These are phyloP conservation scores for Funneliformis mosseae DNA, from an alignment of 192 early-diverging fungal species.

Conservation along the genomic window DNA sequence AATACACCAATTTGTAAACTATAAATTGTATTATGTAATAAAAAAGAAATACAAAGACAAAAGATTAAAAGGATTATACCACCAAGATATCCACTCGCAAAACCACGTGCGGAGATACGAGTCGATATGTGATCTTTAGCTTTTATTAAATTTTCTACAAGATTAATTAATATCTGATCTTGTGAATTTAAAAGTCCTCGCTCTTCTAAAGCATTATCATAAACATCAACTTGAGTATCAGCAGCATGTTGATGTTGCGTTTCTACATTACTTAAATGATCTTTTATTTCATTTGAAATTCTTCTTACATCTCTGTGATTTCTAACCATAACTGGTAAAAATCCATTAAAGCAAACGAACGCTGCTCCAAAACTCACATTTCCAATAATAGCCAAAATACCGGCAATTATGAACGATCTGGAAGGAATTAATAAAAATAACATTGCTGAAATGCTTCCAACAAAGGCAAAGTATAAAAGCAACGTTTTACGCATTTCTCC, in stretches of 20 bases:
- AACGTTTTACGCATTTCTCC: constrained; percentile 48
- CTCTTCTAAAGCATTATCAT: neutral
- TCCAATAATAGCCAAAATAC: constrained; percentile 44
- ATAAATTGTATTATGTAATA: constrained; percentile 37
- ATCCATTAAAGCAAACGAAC: constrained; percentile 56
- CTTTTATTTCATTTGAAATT: constrained; percentile 23
- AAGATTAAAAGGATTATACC: constrained; percentile 49
- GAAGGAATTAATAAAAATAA: constrained; percentile 43
- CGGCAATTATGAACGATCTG: constrained; percentile 37
- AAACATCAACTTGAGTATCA: neutral
- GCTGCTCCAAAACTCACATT: constrained; percentile 53
- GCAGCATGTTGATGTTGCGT: neutral
- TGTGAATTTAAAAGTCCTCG: neutral
- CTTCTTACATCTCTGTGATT: constrained; percentile 37
- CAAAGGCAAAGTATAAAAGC: constrained; percentile 43
- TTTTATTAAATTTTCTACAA: constrained; percentile 5
- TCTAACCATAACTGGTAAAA: constrained; percentile 49
- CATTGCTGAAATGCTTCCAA: constrained; percentile 48
- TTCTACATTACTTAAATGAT: neutral
- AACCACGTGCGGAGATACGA: constrained; percentile 48
- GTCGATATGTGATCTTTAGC: constrained; percentile 42
- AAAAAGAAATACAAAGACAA: constrained; percentile 46
- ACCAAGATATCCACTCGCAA: constrained; percentile 50
- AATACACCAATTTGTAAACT: constrained; percentile 50
- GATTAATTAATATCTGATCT: neutral